phyloP scores from a whole-genome alignment of 2,329 filamentous ascomycete species.

The Sporothrix curviconia region DNA sequence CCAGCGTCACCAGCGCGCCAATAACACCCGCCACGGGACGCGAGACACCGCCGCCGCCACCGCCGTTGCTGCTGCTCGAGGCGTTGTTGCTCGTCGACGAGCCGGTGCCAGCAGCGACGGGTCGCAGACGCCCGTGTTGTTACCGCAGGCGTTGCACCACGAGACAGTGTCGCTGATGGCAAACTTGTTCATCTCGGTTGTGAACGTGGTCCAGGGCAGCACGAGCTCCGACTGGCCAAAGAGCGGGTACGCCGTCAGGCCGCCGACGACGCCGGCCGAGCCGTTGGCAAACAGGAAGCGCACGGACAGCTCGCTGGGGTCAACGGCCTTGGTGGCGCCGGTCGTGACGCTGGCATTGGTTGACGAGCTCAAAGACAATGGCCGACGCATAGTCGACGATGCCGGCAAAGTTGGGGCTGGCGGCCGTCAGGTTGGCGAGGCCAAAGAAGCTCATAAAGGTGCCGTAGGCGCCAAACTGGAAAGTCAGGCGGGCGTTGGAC shows the following conservation, averaged over 20 bases:
- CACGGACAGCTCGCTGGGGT: slow-evolving; percentile 43
- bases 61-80: slow-evolving; percentile 19
- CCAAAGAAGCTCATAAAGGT: slow-evolving; percentile 60
- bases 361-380: slow-evolving; percentile 70
- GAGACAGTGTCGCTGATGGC: slow-evolving; percentile 55
- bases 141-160: slow-evolving; percentile 74
- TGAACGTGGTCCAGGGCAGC: slow-evolving; percentile 65
- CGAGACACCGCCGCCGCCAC: slow-evolving; percentile 46
- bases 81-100: slow-evolving; percentile 19
- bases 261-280: slow-evolving; percentile 46
- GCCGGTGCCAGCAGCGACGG: slow-evolving; percentile 23
- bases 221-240: slow-evolving; percentile 51
- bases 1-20: slow-evolving; percentile 59
- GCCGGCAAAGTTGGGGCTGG: slow-evolving; percentile 60
- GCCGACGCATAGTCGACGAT: slow-evolving; percentile 78
- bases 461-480: slow-evolving; percentile 57
- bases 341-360: slow-evolving; percentile 45
- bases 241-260: slow-evolving; percentile 43
- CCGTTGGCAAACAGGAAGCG: slow-evolving; percentile 59
- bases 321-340: slow-evolving; percentile 31
- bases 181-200: slow-evolving; percentile 55
- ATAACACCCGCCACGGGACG: slow-evolving; percentile 75
- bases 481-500: slow-evolving; percentile 35
- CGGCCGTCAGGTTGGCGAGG: slow-evolving; percentile 44
- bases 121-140: slow-evolving; percentile 61